Conservation (phyloP, 2,329 filamentous ascomycete species). For the Fusarium humuli region DNA sequence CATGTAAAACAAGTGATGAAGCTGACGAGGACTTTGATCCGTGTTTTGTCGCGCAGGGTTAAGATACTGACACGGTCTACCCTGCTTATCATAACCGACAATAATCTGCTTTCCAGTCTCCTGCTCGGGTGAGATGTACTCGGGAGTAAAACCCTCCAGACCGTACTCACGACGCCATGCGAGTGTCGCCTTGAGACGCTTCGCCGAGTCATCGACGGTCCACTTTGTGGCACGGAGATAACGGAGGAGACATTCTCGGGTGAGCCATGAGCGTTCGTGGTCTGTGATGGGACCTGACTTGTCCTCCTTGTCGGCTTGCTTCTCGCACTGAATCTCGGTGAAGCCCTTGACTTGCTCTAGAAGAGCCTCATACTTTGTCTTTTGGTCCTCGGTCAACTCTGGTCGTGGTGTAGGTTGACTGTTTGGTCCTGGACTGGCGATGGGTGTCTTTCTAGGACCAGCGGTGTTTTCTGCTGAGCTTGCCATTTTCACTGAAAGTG, state of each 20-base stretch:
- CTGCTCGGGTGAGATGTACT: conserved; percentile 93
- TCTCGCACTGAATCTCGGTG: conserved; percentile 70
- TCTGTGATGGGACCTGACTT: conserved; percentile 77
- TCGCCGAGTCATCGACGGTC: conserved; percentile 78
- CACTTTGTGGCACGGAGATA: conserved; percentile 96
- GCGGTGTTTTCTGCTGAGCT: conserved; percentile 34
- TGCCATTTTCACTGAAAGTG: conserved; percentile 35
- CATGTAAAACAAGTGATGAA: conserved; percentile 97
- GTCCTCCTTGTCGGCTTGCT: conserved; percentile 59
- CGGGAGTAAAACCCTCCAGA: conserved; percentile 79
- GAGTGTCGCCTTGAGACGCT: conserved; percentile 83
- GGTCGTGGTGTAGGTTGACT: conserved; percentile 68
- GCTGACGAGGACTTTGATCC: conserved; percentile 83
- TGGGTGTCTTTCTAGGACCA: conserved; percentile 63
- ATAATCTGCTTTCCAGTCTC: conserved; percentile 96
- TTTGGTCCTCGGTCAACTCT: conserved; percentile 79
- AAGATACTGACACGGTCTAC: conserved; percentile 90
- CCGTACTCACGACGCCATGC: conserved; percentile 93
- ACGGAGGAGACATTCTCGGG: conserved; percentile 88
- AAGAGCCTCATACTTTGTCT: conserved; percentile 83
- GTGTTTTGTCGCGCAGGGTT: conserved; percentile 94
- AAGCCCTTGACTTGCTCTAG: conserved; percentile 77
- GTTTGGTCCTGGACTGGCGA: conserved; percentile 66
- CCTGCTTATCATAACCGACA: conserved; percentile 86
- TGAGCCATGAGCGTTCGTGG: conserved; percentile 88